Base-by-base conservation (phyloP, 2,329 filamentous ascomycete species). In the Hirsutella minnesotensis region DNA sequence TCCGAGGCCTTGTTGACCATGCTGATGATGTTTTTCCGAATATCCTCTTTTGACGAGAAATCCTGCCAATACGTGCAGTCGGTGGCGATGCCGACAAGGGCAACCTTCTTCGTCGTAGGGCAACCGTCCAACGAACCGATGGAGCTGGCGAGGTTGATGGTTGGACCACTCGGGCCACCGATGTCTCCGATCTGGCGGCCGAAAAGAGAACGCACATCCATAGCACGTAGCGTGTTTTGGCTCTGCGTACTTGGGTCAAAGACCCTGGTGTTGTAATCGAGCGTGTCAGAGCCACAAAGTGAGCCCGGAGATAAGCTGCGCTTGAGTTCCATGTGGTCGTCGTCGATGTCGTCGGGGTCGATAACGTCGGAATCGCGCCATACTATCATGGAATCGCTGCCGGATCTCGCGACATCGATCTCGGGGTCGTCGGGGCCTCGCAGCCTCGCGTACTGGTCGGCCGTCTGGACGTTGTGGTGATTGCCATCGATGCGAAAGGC, bases 361-460 rank as follows among this genome's bases (percentile, higher is more conserved):
- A 67, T 60, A 55, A 95, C 78, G 60, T 98, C 92, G 22, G 88
- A 94, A 57, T 96, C 89, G 50, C 89, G 78, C 73, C 86, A 96
- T 1, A 95, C 74, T 30, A 95, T 72, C 89, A 98, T 92, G 56
- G 77, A 83, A 47, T 94, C 85, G 27, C 80, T 74, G 4, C 57
- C 70, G 38, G 67, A 62, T 4, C 13, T 10, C 24, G 69, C 57
- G 27, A 65, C 60, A 13, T 73, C 65, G 8, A 86, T 59, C 21
- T 73, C 67, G 2, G 88, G 86, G 58, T 98, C 92, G 37, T 80
- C 66, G 19, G 66, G 60, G 47, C 86, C 77, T 56, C 77, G 82
- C 38, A 86, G 88, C 50, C 77, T 72, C 57, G 77, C 71, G 57
- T 92, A 98, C 47, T 79, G 82, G 22, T 74, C 73, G 48, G 75